Conservation (phyloP, 768 basidiomycete species). For the Flagelloscypha sp. region DNA sequence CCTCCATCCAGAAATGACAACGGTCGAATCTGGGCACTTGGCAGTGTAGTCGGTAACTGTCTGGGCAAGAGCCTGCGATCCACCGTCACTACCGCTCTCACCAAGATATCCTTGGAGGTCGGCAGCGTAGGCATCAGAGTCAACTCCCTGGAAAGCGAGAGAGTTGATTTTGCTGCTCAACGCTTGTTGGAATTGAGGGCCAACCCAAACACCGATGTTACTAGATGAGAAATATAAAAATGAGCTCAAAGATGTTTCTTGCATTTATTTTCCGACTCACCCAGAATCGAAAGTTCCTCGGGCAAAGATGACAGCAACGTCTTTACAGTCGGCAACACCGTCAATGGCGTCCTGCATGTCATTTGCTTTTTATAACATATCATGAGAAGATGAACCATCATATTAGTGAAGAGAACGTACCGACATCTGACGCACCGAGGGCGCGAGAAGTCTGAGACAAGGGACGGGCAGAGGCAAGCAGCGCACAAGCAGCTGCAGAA, state of each 20-base stretch:
- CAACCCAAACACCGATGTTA: conserved; percentile 15
- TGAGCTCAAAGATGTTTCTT: background rate
- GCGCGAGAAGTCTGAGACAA: too few relatives aligned
- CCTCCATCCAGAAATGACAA: conserved; percentile 12
- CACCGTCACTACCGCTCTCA: conserved; percentile 8
- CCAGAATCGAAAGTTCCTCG: conserved; percentile 15
- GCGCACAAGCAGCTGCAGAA: too few relatives aligned
- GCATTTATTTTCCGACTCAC: too few relatives aligned
- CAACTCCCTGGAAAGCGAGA: conserved; percentile 15
- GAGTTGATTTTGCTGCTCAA: too few relatives aligned
- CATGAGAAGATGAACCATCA: too few relatives aligned
- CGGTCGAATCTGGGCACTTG: conserved; percentile 8
- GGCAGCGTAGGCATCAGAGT: conserved; percentile 10
- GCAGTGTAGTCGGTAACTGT: conserved; percentile 8
- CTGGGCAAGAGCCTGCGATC: conserved; percentile 9
- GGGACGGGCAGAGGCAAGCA: too few relatives aligned
- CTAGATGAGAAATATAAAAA: background rate
- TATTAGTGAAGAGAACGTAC: too few relatives aligned
- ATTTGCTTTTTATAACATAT: too few relatives aligned
- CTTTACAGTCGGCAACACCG: conserved; percentile 9
- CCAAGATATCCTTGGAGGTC: conserved; percentile 10
- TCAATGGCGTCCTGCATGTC: conserved; percentile 7
- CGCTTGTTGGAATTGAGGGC: conserved; percentile 11
- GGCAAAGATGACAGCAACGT: conserved; percentile 12
- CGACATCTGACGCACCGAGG: too few relatives aligned